Percentiles rank a stretch among this genome's conserved stretches.
phyloP scores from a whole-genome alignment of 1,139 yeast species.

The Pichia norvegensis region DNA sequence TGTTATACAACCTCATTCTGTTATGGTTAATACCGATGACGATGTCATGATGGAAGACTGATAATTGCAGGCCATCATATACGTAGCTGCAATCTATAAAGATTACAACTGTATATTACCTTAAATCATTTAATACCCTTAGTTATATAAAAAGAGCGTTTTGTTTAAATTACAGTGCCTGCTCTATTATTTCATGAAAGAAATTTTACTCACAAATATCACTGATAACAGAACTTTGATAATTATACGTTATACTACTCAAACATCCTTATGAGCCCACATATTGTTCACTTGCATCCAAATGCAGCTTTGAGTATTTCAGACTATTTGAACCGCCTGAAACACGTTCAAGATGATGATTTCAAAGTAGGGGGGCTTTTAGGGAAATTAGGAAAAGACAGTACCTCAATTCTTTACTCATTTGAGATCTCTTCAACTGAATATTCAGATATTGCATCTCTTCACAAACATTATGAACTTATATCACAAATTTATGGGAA shows the following conservation, averaged over 20 bases:
- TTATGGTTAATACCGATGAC: constrained; percentile 10
- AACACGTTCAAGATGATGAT: background rate
- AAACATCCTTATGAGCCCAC: too few relatives aligned
- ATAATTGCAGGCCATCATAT: background rate
- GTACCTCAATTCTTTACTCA: constrained; percentile 10
- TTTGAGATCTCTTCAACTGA: constrained; percentile 8
- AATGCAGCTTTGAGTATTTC: constrained; percentile 10
- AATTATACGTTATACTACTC: too few relatives aligned
- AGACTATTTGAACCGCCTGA: constrained; percentile 8
- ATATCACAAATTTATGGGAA: constrained; percentile 14
- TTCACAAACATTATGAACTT: constrained; percentile 3
- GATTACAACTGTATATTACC: too few relatives aligned
- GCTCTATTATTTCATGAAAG: too few relatives aligned
- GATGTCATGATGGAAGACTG: constrained; percentile 12
- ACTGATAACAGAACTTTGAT: too few relatives aligned
- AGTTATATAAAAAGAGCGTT: too few relatives aligned
- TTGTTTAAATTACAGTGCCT: too few relatives aligned
- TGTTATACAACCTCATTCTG: background rate
- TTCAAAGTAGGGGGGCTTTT: constrained; percentile 4
- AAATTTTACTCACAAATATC: too few relatives aligned
- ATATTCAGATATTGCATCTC: background rate
- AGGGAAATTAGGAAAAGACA: background rate
- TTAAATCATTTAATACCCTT: background rate
- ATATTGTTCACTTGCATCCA: constrained; percentile 10
- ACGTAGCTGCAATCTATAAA: too few relatives aligned